A percentile compares a stretch with the other conserved stretches of the same genome.
These are phyloP conservation scores for Neurospora sp. DNA, from an alignment of 495 filamentous ascomycete species.

Conservation along the genomic window DNA sequence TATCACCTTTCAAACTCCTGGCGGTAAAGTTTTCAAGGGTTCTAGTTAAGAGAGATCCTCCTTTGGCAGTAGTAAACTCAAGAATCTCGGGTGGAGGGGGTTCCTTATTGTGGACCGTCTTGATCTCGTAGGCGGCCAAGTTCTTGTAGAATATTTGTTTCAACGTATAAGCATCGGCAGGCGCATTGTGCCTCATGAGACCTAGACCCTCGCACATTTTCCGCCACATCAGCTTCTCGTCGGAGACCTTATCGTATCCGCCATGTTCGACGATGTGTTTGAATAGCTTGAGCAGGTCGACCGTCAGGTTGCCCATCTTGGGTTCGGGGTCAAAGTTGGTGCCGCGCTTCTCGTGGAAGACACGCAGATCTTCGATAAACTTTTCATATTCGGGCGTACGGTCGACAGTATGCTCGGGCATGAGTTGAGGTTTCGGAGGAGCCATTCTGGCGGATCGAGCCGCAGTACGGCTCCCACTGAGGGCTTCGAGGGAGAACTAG, in stretches of 20 bases:
- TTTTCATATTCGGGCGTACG: conserved; percentile 54
- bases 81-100: conserved; percentile 76
- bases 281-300: conserved; percentile 64
- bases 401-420: conserved; percentile 30
- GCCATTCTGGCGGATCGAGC: conserved; percentile 23
- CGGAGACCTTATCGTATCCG: conserved; percentile 72
- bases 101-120: conserved; percentile 55
- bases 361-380: conserved; percentile 55
- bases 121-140: conserved; percentile 73
- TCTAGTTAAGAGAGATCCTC: conserved; percentile 62
- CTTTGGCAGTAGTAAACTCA: conserved; percentile 64
- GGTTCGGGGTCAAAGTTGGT: conserved; percentile 64
- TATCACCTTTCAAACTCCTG: conserved; percentile 31
- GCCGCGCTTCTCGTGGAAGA: conserved; percentile 61
- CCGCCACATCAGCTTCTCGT: conserved; percentile 71
- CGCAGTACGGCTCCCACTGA: conserved; percentile 11
- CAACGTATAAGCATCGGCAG: conserved; percentile 62
- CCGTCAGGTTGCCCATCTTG: conserved; percentile 56
- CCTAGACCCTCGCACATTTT: conserved; percentile 58
- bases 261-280: conserved; percentile 57
- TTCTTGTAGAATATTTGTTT: conserved; percentile 80
- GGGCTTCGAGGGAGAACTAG: not conserved
- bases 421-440: conserved; percentile 22
- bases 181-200: conserved; percentile 47
- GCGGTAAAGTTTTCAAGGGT: conserved; percentile 61